These are phyloP conservation scores for Cladosporium oxysporum DNA, from an alignment of 2,329 filamentous ascomycete species.

Conservation along the genomic window DNA sequence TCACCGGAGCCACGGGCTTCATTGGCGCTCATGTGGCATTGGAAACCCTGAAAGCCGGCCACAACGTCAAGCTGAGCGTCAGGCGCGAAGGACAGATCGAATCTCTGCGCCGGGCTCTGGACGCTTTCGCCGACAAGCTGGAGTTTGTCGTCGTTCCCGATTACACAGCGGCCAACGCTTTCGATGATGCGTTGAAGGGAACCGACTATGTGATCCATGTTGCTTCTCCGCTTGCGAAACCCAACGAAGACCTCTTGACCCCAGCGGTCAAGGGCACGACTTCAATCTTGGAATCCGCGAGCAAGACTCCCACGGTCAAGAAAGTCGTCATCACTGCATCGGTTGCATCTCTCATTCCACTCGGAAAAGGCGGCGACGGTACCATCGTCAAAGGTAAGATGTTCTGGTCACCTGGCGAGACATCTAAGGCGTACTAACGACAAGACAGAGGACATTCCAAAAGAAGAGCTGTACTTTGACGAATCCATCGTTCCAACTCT, in stretches of 20 bases:
- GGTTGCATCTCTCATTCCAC: not conserved
- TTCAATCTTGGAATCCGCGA: not conserved
- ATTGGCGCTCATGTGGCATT: not conserved
- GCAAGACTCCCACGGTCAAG: not conserved
- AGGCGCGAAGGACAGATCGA: not conserved
- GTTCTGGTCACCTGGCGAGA: constrained; percentile 14
- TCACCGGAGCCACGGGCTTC: not conserved
- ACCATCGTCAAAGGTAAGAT: not conserved
- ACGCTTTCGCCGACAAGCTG: not conserved
- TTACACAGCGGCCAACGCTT: not conserved
- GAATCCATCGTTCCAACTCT: not conserved
- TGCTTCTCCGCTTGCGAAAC: not conserved
- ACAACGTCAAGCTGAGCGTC: not conserved
- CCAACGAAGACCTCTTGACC: not conserved
- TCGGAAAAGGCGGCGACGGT: not conserved
- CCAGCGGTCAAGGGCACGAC: not conserved
- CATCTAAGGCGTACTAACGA: constrained; percentile 19
- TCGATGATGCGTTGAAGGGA: not conserved
- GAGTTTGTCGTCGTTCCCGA: not conserved
- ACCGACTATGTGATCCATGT: not conserved
- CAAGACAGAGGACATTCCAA: not conserved
- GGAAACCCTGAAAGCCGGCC: not conserved
- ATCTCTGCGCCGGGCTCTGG: not conserved
- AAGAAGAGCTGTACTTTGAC: not conserved
- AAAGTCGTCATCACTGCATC: not conserved